A percentile compares a stretch with the other conserved stretches of the same genome.
phyloP scores from a whole-genome alignment of 2,329 filamentous ascomycete species.

The Lachnellula cervina region DNA sequence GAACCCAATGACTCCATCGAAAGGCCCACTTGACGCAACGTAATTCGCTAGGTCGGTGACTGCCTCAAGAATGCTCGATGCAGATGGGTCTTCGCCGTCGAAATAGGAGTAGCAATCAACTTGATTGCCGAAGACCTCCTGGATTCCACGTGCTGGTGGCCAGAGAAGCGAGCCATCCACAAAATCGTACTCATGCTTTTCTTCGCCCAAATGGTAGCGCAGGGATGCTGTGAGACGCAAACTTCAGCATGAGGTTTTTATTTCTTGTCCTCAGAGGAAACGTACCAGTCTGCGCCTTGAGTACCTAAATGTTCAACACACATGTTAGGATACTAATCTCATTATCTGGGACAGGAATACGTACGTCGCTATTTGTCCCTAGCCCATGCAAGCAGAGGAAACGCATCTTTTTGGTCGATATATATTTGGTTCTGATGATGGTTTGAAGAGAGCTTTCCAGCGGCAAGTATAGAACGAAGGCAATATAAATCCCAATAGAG shows the following conservation, averaged over 20 bases:
- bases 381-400: not conserved
- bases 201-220: not conserved
- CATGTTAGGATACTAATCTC: too few relatives aligned
- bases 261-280: not conserved
- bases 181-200: not conserved
- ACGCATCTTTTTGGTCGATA: not conserved
- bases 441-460: too few relatives aligned
- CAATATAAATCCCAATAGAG: too few relatives aligned
- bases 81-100: not conserved
- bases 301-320: not conserved
- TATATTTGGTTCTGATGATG: too few relatives aligned
- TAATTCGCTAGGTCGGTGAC: not conserved
- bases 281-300: not conserved
- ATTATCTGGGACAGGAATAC: not conserved
- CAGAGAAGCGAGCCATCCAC: not conserved
- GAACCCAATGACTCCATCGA: slow-evolving; percentile 48
- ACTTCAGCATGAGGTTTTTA: not conserved
- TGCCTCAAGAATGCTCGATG: not conserved
- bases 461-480: too few relatives aligned
- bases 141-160: too few relatives aligned
- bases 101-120: not conserved
- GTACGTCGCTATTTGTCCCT: not conserved
- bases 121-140: not conserved
- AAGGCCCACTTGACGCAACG: not conserved
- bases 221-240: not conserved